phyloP scores from a whole-genome alignment of 345 rosid species.

The Salix exigua region DNA sequence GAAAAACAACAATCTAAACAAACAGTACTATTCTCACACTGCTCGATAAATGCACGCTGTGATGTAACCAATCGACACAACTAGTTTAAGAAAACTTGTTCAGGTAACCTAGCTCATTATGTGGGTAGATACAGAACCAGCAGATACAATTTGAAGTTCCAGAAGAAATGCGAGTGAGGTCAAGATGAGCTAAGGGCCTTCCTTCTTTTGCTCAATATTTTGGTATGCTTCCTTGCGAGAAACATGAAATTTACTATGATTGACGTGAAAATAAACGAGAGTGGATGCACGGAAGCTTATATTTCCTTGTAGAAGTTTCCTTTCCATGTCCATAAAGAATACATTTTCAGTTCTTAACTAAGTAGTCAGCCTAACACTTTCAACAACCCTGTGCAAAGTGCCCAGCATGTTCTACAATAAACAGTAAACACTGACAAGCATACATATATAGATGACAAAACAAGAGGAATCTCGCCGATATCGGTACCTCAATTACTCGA shows the following conservation, averaged over 20 bases:
- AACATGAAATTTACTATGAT: not conserved
- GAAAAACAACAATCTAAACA: no score
- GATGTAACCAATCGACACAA: not conserved
- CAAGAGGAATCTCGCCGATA: not conserved
- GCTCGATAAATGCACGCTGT: not conserved
- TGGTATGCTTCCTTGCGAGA: not conserved
- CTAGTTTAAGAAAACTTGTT: not conserved
- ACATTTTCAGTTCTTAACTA: not conserved
- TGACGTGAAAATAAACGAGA: not conserved
- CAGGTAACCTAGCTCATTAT: no score
- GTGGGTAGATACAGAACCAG: not conserved
- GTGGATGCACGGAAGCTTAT: not conserved
- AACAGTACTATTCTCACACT: no score
- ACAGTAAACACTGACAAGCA: not conserved
- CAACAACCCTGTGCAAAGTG: not conserved
- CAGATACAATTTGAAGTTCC: not conserved
- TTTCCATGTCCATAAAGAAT: not conserved
- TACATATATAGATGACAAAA: not conserved
- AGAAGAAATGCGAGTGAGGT: not conserved
- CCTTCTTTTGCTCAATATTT: not conserved
- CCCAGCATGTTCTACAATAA: not conserved
- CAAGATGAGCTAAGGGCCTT: not conserved
- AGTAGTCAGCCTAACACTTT: not conserved
- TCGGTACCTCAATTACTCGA: constrained; percentile 44
- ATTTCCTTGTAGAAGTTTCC: not conserved